Percentiles rank a stretch among this genome's conserved stretches.
phyloP scores from a whole-genome alignment of 768 basidiomycete species.

The Scleroderma bovista region DNA sequence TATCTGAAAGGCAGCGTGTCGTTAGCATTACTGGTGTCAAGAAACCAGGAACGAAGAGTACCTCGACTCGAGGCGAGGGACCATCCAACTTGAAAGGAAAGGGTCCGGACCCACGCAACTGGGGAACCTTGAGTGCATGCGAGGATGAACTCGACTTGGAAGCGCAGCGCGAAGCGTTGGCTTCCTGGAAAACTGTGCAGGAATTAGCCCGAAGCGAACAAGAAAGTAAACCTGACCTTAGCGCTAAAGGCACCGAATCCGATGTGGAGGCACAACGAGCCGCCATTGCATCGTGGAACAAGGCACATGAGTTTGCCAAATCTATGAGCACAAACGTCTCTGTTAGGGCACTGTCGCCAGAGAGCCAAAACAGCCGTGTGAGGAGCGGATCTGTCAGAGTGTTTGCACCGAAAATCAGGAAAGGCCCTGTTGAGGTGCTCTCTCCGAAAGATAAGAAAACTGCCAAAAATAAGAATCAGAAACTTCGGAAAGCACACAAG shows the following conservation, averaged over 20 bases:
- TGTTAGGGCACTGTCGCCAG: too few species aligned
- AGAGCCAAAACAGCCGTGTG: too few species aligned
- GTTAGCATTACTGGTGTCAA: background rate
- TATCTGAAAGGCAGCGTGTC: too few species aligned
- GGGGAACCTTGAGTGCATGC: constrained; percentile 7
- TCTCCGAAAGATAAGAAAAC: background rate
- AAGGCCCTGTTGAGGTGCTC: too few species aligned
- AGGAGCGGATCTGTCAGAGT: too few species aligned
- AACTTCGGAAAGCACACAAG: background rate
- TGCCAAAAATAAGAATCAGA: background rate
- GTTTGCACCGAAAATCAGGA: too few species aligned
- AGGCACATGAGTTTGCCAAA: background rate
- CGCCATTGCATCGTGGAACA: background rate
- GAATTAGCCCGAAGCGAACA: too few species aligned
- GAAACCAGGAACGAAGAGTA: background rate
- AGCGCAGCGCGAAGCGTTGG: too few species aligned
- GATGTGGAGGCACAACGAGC: constrained; percentile 1
- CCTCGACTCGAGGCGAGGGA: background rate
- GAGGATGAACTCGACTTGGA: constrained; percentile 1
- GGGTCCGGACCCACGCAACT: constrained; percentile 11
- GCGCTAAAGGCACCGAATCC: too few species aligned
- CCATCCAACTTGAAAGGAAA: constrained; percentile 10
- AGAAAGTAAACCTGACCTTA: too few species aligned
- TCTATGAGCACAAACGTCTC: too few species aligned
- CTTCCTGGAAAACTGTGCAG: too few species aligned